These are phyloP conservation scores for Venustampulla echinocandica DNA, from an alignment of 495 filamentous ascomycete species.

Conservation along the genomic window DNA sequence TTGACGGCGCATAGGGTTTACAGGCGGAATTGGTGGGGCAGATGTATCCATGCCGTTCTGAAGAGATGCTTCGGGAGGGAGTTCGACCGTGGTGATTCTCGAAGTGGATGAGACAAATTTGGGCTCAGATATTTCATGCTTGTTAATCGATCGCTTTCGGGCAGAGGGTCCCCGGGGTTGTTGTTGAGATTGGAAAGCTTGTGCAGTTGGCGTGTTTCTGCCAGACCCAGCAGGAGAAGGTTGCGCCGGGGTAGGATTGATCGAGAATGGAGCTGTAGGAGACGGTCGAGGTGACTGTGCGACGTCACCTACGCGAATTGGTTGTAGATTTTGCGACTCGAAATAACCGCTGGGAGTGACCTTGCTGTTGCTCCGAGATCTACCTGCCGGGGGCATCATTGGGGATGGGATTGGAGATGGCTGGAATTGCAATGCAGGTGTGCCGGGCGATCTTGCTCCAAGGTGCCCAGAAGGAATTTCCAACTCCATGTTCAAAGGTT, in stretches of 20 bases:
- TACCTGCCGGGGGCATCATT: slow-evolving; percentile 3
- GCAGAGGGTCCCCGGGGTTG: slow-evolving; percentile 16
- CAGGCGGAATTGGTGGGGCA: slow-evolving; percentile 56
- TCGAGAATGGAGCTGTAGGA: slow-evolving; percentile 41
- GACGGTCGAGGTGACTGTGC: slow-evolving; percentile 43
- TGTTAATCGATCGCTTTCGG: slow-evolving; percentile 58
- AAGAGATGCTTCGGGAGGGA: slow-evolving; percentile 40
- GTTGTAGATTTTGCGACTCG: slow-evolving; percentile 32
- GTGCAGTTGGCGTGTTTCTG: slow-evolving; percentile 23
- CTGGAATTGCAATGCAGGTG: slow-evolving; percentile 34
- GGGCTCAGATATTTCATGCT: slow-evolving; percentile 75
- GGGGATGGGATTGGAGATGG: slow-evolving; percentile 32
- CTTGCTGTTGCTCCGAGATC: slow-evolving; percentile 41
- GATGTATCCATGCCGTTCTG: slow-evolving; percentile 20
- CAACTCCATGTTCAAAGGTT: slow-evolving; percentile 21
- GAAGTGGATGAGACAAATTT: slow-evolving; percentile 71
- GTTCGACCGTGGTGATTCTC: slow-evolving; percentile 55
- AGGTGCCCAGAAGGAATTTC: slow-evolving; percentile 22
- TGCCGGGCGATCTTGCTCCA: slow-evolving; percentile 35
- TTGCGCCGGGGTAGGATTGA: slow-evolving; percentile 45
- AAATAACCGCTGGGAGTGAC: slow-evolving; percentile 34
- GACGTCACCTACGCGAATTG: slow-evolving; percentile 27
- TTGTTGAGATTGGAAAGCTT: slow-evolving; percentile 22
- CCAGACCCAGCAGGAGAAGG: slow-evolving; percentile 28
- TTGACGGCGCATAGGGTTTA: slow-evolving; percentile 61